These are phyloP conservation scores for Dipsacomyces acuminosporus DNA, from an alignment of 371 early-diverging fungal species.

Conservation along the genomic window DNA sequence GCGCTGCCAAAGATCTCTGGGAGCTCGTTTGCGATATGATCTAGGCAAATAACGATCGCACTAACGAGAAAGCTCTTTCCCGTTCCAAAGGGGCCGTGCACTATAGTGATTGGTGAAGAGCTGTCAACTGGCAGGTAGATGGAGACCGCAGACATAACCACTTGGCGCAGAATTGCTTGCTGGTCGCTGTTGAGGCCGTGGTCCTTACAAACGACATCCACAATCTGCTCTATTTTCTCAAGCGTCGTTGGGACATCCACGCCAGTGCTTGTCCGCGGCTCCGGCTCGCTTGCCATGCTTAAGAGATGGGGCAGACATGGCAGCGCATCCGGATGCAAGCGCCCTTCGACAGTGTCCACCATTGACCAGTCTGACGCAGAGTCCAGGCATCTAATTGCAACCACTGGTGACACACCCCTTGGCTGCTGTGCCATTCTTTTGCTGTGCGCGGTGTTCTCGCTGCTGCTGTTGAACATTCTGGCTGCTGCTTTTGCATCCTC, in stretches of 20 bases:
- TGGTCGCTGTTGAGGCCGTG: conserved; percentile 53
- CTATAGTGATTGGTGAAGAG: conserved; percentile 47
- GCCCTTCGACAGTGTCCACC: conserved; percentile 56
- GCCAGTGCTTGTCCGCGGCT: conserved; percentile 14
- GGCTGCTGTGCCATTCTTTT: no score
- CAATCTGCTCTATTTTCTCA: conserved; percentile 6
- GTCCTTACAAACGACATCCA: conserved; percentile 10
- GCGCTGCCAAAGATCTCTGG: conserved; percentile 40
- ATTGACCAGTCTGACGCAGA: conserved; percentile 71
- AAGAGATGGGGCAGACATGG: conserved; percentile 52
- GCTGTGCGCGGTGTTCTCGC: neutral
- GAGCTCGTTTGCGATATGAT: conserved; percentile 52
- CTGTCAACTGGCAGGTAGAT: conserved; percentile 39
- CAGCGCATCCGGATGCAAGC: conserved; percentile 47
- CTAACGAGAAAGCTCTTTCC: conserved; percentile 65
- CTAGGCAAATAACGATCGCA: conserved; percentile 71
- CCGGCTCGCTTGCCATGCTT: conserved; percentile 23
- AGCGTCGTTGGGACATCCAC: conserved; percentile 8
- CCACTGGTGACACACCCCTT: conserved; percentile 35
- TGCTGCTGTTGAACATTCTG: conserved; percentile 16
- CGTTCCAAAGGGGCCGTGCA: conserved; percentile 68
- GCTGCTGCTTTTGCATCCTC: conserved; percentile 36
- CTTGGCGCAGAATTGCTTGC: conserved; percentile 51
- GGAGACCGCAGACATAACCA: conserved; percentile 55
- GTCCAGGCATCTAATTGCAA: conserved; percentile 61